Percentiles rank a stretch among this genome's conserved stretches.
Evolutionary conservation across 495 filamentous ascomycete genomes (phyloP).

Genomic region (Podospora sp.): DNA sequence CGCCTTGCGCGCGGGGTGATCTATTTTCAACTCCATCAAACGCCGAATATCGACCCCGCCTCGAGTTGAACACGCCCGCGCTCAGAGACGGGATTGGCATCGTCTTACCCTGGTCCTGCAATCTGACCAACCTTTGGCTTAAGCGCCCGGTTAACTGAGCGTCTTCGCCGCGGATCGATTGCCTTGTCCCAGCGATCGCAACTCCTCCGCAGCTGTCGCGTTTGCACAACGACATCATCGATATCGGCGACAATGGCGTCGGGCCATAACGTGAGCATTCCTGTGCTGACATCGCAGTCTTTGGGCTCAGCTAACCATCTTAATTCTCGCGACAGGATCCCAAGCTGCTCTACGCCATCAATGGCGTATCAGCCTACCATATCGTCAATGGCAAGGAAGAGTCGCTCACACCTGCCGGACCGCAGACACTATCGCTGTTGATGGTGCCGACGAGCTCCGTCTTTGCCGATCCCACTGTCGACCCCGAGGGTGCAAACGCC

Average conservation of each 20-base stretch:
- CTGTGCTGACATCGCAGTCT: not conserved
- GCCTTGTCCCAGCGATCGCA: not conserved
- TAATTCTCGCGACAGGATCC: conserved; percentile 58
- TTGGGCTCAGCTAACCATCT: conserved; percentile 13
- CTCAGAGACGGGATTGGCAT: not conserved
- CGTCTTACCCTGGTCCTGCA: not conserved
- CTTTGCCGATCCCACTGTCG: conserved; percentile 63
- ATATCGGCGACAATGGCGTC: conserved; percentile 44
- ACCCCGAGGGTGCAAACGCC: conserved; percentile 57
- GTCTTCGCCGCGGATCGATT: not conserved
- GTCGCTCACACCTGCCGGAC: conserved; percentile 77
- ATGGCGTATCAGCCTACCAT: conserved; percentile 82
- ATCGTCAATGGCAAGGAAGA: conserved; percentile 85
- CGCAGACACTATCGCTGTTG: conserved; percentile 84
- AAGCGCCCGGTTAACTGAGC: not conserved
- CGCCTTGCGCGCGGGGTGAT: conserved; percentile 37
- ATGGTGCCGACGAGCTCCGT: conserved; percentile 88
- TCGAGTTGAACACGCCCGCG: conserved; percentile 3
- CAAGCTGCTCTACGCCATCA: conserved; percentile 79
- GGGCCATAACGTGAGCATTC: conserved; percentile 50
- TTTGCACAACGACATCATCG: conserved; percentile 9
- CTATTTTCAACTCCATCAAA: conserved; percentile 35
- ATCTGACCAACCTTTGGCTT: not conserved
- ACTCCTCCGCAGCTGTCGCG: conserved; percentile 1
- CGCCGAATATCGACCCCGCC: conserved; percentile 22